Evolutionary conservation across 2,329 filamentous ascomycete species (phyloP).

Genomic region (Dryadomyces quercus-mongolicae): DNA sequence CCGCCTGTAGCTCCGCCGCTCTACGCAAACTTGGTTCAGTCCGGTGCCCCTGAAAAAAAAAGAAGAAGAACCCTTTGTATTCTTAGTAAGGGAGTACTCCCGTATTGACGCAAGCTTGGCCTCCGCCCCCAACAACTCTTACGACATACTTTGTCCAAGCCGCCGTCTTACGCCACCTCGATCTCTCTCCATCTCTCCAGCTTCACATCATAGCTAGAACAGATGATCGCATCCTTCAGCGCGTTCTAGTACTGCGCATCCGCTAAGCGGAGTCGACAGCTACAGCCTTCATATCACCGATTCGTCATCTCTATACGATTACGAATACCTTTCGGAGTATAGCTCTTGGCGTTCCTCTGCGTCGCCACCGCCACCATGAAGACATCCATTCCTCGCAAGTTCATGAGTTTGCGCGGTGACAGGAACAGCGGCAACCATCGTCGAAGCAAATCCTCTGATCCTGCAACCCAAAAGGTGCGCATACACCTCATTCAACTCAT

Average conservation of each 20-base stretch:
- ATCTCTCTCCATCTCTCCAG: neutral
- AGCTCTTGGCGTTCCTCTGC: neutral
- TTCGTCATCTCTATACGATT: neutral
- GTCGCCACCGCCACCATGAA: constrained; percentile 32
- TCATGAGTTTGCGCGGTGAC: constrained; percentile 55
- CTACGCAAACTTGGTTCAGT: neutral
- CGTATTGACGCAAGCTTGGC: neutral
- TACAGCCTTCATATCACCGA: neutral
- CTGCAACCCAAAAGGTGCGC: constrained; percentile 36
- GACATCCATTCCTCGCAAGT: constrained; percentile 43
- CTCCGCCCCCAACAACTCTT: neutral
- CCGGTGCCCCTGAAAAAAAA: neutral
- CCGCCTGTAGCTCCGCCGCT: neutral
- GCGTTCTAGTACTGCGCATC: neutral
- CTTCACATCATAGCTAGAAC: neutral
- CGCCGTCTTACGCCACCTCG: too few relatives aligned
- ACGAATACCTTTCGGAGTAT: neutral
- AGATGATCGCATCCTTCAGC: neutral
- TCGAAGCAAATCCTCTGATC: constrained; percentile 43
- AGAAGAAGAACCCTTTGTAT: neutral
- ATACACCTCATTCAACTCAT: neutral
- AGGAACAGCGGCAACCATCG: constrained; percentile 40
- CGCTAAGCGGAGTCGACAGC: constrained; percentile 1
- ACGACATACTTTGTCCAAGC: neutral
- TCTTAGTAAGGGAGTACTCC: neutral